phyloP scores from a whole-genome alignment of 805 yeast species.

The Nakazawaea anatomiae region DNA sequence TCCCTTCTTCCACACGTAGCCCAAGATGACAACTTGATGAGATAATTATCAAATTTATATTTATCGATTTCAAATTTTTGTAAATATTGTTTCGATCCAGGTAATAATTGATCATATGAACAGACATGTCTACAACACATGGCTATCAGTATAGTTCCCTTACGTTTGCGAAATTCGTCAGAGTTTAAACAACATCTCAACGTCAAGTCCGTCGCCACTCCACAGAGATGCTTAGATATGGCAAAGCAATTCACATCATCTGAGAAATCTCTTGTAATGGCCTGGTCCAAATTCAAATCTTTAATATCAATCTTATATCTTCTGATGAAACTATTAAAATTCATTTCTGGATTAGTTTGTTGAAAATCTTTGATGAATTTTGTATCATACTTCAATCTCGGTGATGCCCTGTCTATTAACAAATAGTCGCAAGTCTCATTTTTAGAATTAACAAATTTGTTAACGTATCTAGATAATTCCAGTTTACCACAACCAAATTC shows the following conservation, averaged over 20 bases:
- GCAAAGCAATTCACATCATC: conserved; percentile 33
- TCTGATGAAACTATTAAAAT: conserved; percentile 21
- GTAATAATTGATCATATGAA: conserved; percentile 47
- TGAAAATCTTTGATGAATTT: conserved; percentile 47
- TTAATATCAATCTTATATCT: conserved; percentile 75
- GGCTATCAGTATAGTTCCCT: conserved; percentile 66
- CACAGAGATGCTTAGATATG: conserved; percentile 86
- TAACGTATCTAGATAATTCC: conserved; percentile 66
- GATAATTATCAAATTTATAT: conserved; percentile 23
- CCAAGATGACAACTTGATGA: conserved; percentile 77
- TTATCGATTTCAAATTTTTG: conserved; percentile 22
- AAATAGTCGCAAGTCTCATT: conserved; percentile 29
- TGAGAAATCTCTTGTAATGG: conserved; percentile 30
- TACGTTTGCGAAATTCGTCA: conserved; percentile 1
- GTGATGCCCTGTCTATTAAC: conserved; percentile 70
- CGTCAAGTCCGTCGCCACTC: conserved; percentile 89
- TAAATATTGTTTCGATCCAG: conserved; percentile 37
- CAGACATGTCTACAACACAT: conserved; percentile 94
- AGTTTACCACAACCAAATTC: conserved; percentile 95
- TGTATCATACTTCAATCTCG: conserved; percentile 71
- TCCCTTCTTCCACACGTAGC: conserved; percentile 67
- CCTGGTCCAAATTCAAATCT: conserved; percentile 53
- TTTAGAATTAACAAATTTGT: conserved; percentile 20
- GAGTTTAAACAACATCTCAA: conserved; percentile 39
- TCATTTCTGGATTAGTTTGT: neutral